These are phyloP conservation scores for Russula brevipes DNA, from an alignment of 768 basidiomycete genomes.

Conservation along the genomic window DNA sequence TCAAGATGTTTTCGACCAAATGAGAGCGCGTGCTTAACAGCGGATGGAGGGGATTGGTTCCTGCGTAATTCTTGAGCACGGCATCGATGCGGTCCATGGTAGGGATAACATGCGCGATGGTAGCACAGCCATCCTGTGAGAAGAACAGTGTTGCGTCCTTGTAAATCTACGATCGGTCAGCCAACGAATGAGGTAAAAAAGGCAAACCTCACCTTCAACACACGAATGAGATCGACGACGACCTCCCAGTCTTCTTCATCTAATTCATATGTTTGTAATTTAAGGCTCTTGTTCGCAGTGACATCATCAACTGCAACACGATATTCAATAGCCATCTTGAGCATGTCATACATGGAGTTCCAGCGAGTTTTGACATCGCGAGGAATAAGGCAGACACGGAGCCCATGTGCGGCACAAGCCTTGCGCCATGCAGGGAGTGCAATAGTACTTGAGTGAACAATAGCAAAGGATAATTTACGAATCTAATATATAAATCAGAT, in stretches of 20 bases:
- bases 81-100: neutral
- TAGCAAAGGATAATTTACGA: neutral
- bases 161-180: no score
- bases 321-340: neutral
- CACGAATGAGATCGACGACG: neutral
- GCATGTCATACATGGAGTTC: neutral
- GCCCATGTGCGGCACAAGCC: neutral
- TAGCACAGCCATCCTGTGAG: neutral
- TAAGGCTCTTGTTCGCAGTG: neutral
- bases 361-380: neutral
- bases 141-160: neutral
- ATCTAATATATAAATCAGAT: no score
- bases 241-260: neutral
- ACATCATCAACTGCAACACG: neutral
- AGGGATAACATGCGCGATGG: neutral
- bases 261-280: neutral
- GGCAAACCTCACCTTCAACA: neutral
- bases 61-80: neutral
- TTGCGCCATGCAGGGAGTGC: neutral
- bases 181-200: neutral
- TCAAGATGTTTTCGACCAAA: neutral
- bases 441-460: neutral
- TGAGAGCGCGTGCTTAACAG: neutral
- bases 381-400: neutral
- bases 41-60: neutral